Evolutionary conservation across 2,329 filamentous ascomycete species (phyloP).

Genomic region (Pseudopyrenochaeta lycopersici): DNA sequence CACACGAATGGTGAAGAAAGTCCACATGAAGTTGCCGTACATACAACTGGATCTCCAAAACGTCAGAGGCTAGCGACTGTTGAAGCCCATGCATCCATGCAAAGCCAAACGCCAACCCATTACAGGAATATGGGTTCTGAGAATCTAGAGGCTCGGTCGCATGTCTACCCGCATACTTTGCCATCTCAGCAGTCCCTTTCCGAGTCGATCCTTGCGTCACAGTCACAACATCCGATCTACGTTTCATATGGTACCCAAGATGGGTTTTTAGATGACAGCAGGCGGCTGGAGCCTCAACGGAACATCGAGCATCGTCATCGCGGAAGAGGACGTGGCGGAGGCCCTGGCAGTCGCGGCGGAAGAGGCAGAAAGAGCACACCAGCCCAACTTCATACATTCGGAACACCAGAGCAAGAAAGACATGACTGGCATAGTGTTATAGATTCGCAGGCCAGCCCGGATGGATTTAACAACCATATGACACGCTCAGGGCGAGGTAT

Average conservation of each 20-base stretch:
- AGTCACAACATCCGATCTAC: constrained; percentile 33
- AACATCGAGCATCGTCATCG: constrained; percentile 39
- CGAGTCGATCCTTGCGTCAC: constrained; percentile 32
- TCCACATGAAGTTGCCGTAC: constrained; percentile 31
- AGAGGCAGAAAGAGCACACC: constrained; percentile 51
- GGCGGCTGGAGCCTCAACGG: constrained; percentile 44
- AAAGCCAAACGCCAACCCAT: constrained; percentile 7
- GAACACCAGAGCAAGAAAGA: constrained; percentile 54
- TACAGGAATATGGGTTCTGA: constrained; percentile 18
- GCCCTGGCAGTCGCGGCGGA: constrained; percentile 49
- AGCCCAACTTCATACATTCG: constrained; percentile 32
- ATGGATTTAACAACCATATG: constrained; percentile 46
- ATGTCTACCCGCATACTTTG: constrained; percentile 28
- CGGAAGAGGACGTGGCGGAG: constrained; percentile 52
- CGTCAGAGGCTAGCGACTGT: constrained; percentile 54
- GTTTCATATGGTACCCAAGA: constrained; percentile 41
- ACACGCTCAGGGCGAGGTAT: constrained; percentile 36
- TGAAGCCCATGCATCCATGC: constrained; percentile 43
- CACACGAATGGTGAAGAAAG: constrained; percentile 48
- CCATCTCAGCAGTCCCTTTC: constrained; percentile 41
- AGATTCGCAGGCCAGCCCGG: constrained; percentile 47
- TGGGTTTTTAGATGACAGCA: constrained; percentile 38
- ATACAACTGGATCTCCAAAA: constrained; percentile 53
- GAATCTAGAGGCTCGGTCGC: constrained; percentile 23
- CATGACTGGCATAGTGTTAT: constrained; percentile 45